Evolutionary conservation across 176 grass and related monocot genomes (phyloP).

Genomic region (Thalia dealbata): DNA sequence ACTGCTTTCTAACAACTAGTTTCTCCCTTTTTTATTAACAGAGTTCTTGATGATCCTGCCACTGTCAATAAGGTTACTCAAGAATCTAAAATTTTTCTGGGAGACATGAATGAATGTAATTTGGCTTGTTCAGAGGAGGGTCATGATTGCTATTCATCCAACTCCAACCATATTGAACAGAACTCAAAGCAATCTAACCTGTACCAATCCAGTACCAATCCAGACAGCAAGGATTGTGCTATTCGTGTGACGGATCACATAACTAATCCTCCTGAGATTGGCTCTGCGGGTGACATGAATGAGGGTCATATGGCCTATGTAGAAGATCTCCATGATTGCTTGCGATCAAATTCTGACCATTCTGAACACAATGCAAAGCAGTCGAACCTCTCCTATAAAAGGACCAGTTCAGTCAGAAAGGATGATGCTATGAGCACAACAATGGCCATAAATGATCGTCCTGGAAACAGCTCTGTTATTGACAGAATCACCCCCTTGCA

Average conservation of each 20-base stretch:
- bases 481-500: constrained; percentile 35
- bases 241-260: constrained; percentile 12
- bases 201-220: constrained; percentile 46
- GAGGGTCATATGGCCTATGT: constrained; percentile 32
- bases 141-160: constrained; percentile 26
- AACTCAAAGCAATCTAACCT: constrained; percentile 38
- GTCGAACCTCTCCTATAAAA: constrained; percentile 68
- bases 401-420: constrained; percentile 21
- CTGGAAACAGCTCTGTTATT: constrained; percentile 32
- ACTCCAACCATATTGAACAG: constrained; percentile 33
- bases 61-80: constrained; percentile 26
- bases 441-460: constrained; percentile 40
- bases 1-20: neutral
- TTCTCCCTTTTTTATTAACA: constrained; percentile 4
- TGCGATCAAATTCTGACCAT: constrained; percentile 37
- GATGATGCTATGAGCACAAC: constrained; percentile 44
- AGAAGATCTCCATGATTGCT: constrained; percentile 30
- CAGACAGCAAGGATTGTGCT: neutral
- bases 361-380: constrained; percentile 31
- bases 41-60: constrained; percentile 37
- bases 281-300: constrained; percentile 24
- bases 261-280: constrained; percentile 1
- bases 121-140: constrained; percentile 43
- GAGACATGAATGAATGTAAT: constrained; percentile 28
- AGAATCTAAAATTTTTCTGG: constrained; percentile 35